A percentile compares a stretch with the other conserved stretches of the same genome.
Evolutionary conservation across 805 yeast species (phyloP).

Genomic region (Myxozyma neglecta): DNA sequence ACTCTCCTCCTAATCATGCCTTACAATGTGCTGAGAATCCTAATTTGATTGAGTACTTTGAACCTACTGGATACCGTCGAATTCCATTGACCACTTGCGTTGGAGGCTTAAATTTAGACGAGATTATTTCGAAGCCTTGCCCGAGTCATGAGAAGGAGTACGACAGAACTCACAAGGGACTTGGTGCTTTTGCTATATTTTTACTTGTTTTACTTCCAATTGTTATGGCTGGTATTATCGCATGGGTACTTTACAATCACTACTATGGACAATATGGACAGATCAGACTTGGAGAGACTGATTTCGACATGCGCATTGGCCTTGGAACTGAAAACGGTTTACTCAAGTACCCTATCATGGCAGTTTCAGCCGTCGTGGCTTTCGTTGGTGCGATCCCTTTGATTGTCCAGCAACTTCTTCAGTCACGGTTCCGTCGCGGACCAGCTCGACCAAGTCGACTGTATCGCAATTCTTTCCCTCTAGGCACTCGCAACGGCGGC

Average conservation of each 20-base stretch:
- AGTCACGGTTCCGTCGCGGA: slow-evolving; percentile 33
- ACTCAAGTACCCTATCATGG: slow-evolving; percentile 34
- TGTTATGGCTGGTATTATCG: slow-evolving; percentile 50
- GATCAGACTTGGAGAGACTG: slow-evolving; percentile 68
- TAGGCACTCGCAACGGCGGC: slow-evolving; percentile 1
- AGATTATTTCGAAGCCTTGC: slow-evolving; percentile 67
- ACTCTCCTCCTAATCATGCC: slow-evolving; percentile 62
- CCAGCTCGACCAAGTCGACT: slow-evolving; percentile 30
- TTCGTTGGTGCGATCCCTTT: slow-evolving; percentile 32
- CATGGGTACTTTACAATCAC: slow-evolving; percentile 74
- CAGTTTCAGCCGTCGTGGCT: slow-evolving; percentile 42
- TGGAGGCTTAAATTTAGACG: slow-evolving; percentile 74
- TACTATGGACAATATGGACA: slow-evolving; percentile 84
- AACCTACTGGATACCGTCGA: slow-evolving; percentile 89
- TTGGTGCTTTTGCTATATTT: slow-evolving; percentile 56
- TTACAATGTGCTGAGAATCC: slow-evolving; percentile 57
- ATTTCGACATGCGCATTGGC: slow-evolving; percentile 20
- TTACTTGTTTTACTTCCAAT: slow-evolving; percentile 60
- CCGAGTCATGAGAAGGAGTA: slow-evolving; percentile 82
- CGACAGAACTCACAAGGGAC: slow-evolving; percentile 49
- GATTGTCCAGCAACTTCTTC: slow-evolving; percentile 31
- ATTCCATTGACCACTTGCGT: slow-evolving; percentile 82
- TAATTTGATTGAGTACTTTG: slow-evolving; percentile 66
- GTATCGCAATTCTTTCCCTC: slow-evolving; percentile 22
- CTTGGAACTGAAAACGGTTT: slow-evolving; percentile 32